These are phyloP conservation scores for Echium plantagineum DNA, from an alignment of 257 asterid genomes.

Conservation along the genomic window DNA sequence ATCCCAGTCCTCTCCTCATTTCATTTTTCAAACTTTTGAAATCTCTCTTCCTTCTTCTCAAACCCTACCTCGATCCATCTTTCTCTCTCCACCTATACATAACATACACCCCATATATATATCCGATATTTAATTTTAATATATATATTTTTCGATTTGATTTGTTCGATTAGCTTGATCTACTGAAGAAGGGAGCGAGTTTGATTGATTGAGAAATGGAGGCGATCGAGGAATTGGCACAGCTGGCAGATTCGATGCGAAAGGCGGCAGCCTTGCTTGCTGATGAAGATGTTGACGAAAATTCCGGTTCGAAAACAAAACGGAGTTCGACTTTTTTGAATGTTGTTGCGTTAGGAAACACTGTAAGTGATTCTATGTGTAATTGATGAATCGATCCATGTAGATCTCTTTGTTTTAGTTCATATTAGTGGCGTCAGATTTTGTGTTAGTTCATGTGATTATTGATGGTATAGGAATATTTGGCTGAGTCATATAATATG, in stretches of 20 bases:
- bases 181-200: too few species aligned
- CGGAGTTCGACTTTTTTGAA: slow-evolving; percentile 83
- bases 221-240: slow-evolving; percentile 81
- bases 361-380: slow-evolving; percentile 28
- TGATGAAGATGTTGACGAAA: slow-evolving; percentile 87
- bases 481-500: too few species aligned
- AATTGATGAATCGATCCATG: background rate
- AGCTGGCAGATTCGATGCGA: slow-evolving; percentile 90
- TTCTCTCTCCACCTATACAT: too few species aligned
- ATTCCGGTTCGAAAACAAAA: slow-evolving; percentile 35
- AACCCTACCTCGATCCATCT: background rate
- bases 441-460: too few species aligned
- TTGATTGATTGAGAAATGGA: slow-evolving; percentile 22
- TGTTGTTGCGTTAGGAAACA: slow-evolving; percentile 89
- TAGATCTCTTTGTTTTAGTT: background rate
- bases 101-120: too few species aligned
- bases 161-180: background rate
- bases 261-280: slow-evolving; percentile 87
- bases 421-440: too few species aligned
- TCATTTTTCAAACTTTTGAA: background rate
- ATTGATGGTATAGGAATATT: too few species aligned
- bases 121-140: too few species aligned
- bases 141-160: too few species aligned
- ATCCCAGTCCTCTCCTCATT: background rate
- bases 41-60: background rate